A percentile compares a stretch with the other conserved stretches of the same genome.
Evolutionary conservation across 1,284 basidiomycete genomes (phyloP).

Genomic region (Macrocystidia cucumis): DNA sequence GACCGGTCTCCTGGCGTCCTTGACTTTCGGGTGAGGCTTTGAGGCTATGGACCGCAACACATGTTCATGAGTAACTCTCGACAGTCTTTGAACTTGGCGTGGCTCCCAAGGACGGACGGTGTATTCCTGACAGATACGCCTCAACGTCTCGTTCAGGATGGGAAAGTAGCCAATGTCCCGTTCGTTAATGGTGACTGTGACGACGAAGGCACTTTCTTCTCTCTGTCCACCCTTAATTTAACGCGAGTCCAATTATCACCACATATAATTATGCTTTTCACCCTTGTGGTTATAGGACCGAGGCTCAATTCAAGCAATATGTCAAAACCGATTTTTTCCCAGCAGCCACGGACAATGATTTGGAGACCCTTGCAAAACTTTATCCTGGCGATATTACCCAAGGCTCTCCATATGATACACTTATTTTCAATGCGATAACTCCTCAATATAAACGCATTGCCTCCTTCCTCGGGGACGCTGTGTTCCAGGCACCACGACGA

Average conservation of each 20-base stretch:
- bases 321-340: conserved; percentile 20
- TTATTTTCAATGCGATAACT: conserved; percentile 32
- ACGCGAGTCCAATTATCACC: conserved; percentile 20
- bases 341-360: conserved; percentile 16
- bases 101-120: conserved; percentile 46
- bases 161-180: conserved; percentile 26
- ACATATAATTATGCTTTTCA: background rate
- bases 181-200: conserved; percentile 30
- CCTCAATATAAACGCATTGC: conserved; percentile 48
- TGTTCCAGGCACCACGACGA: conserved; percentile 49
- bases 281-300: conserved; percentile 9
- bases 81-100: conserved; percentile 31
- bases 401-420: conserved; percentile 47
- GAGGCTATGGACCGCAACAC: too few relatives aligned
- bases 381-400: conserved; percentile 36
- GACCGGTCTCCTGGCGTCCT: conserved; percentile 34
- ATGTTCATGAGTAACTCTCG: background rate
- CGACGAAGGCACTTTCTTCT: conserved; percentile 48
- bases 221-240: conserved; percentile 32
- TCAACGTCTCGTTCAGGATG: conserved; percentile 27
- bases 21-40: conserved; percentile 34
- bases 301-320: conserved; percentile 9
- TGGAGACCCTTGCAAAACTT: conserved; percentile 23
- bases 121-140: conserved; percentile 36
- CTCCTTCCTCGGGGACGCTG: conserved; percentile 40